Evolutionary conservation across 2,329 filamentous ascomycete genomes (phyloP), one percentile per base, ranked within the genome.

Genomic region (Aphanocladium album): DNA sequence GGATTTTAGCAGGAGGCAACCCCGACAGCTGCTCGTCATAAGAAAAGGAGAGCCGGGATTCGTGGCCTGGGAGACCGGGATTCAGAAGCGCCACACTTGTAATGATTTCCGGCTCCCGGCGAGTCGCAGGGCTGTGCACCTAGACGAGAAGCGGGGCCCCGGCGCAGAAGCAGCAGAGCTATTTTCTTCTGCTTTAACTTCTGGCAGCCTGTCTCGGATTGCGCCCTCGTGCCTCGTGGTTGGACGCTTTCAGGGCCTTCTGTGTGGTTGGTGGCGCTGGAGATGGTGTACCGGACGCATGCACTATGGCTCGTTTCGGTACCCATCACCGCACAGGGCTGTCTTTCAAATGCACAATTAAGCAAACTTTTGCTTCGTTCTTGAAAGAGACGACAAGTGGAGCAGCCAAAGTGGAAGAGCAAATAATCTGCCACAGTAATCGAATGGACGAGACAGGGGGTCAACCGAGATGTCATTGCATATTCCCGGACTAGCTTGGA

Each of bases 81-180:
- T 57, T 57, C 43, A 49, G n/a, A 49, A 37, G 43, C 54, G 54
- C 54, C 54, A 49, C 41, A n/a, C 9, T 23, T 49, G 54, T 37
- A 49, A 49, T 23, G 46, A 33, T 35, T 17, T 9, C 47, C 56
- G 56, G 56, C 46, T 51, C 12, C 56, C 56, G 46, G 43, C 56
- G 39, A 19, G 35, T 30, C 16, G 25, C 46, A 51, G 46, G 56
- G 56, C 56, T 58, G 56, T 58, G 56, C 56, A 58, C n/a, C 14
- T 23, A n/a, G 46, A 7, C 54, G 43, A 49, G 12, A 21, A 7
- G 54, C 11, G 33, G 43, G 21, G 16, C 27, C 19, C 14, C 14
- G 39, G 21, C 21, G 21, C n/a, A n/a, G 11, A 21, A 19, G 2
- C 6, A 21, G 12, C 2, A 2, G 27, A 54, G 16, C 11, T 14